Base-by-base conservation (phyloP, 805 yeast species). In the Cyberlindnera xishuangbannaensis region DNA sequence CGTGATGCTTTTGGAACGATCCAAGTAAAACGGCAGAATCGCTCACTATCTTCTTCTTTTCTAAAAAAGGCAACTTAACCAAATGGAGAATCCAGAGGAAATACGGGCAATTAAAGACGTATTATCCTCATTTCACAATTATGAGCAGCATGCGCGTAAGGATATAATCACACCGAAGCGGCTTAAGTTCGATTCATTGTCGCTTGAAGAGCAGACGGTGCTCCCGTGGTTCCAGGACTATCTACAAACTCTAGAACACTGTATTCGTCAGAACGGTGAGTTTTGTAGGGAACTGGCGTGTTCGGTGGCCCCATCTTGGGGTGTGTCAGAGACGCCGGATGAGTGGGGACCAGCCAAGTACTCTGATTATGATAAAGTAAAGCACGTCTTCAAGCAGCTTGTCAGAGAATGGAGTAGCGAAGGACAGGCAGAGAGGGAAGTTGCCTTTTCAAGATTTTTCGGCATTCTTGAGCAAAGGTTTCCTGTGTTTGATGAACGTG, bases 391-490 rank as follows among this genome's bases (percentile, higher is more conserved):
- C 45, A 58, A 73, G 26, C 84, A 78, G 46, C 46, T 71, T n/a
- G 58, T 64, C 6, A 54, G 84, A 38, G 85, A 78, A 50, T 78
- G 85, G 84, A 62, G 76, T 18, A 48, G 48, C 5, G 75, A 72
- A n/a, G 78, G 81, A 0, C 39, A 25, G 4, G 24, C 28, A 0
- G 83, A 78, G 43, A 48, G 84, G 23, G 46, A 47, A 1, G 35
- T 36, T 3, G 55, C 68, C 3, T 69, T 63, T 47, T 61, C 59
- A 0, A 50, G 56, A 16, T 59, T 76, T 4, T 40, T 72, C 6
- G 33, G 48, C 1, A 29, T 26, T 7, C 29, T 56, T 20, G 53
- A 33, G 62, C 49, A 21, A 43, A 56, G 34, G 29, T 71, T 48
- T 41, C 76, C 76, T 0, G 57, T 56, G 15, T 44, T 62, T 2